Evolutionary conservation across 2,329 filamentous ascomycete genomes (phyloP).

Genomic region (Scytalidium lignicola): DNA sequence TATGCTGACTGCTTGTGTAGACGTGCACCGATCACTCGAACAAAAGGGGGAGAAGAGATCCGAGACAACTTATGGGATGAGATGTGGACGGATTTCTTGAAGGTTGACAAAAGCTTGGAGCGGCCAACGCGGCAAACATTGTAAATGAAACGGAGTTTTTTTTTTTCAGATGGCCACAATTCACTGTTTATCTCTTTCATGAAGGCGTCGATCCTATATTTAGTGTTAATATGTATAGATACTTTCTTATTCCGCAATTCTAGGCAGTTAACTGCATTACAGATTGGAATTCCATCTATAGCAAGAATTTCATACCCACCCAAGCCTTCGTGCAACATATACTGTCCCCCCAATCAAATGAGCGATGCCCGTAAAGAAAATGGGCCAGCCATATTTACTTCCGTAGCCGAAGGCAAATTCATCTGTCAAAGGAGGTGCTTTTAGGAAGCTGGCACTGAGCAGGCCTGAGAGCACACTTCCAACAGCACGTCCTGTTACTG

Average conservation of each 20-base stretch:
- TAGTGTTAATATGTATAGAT: no score
- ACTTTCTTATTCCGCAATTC: no score
- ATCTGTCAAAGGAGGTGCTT: conserved; percentile 38
- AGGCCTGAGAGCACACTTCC: conserved; percentile 55
- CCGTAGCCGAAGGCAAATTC: conserved; percentile 36
- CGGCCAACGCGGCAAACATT: background rate
- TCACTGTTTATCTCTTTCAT: no score
- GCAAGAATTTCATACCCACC: background rate
- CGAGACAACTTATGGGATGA: background rate
- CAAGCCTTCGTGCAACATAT: background rate
- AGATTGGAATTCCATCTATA: no score
- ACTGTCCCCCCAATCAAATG: conserved; percentile 33
- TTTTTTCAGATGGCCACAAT: no score
- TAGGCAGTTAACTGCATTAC: no score
- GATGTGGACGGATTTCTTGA: background rate
- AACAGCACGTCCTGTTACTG: conserved; percentile 55
- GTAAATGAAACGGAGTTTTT: no score
- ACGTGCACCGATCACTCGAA: background rate
- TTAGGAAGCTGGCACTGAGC: conserved; percentile 46
- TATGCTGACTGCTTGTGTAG: background rate
- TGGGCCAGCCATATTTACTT: conserved; percentile 45
- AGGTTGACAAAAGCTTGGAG: background rate
- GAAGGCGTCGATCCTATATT: no score
- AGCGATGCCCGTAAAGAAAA: conserved; percentile 48
- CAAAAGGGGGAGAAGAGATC: background rate